Evolutionary conservation across 2,329 filamentous ascomycete genomes (phyloP).

Genomic region (Polychaeton citri): DNA sequence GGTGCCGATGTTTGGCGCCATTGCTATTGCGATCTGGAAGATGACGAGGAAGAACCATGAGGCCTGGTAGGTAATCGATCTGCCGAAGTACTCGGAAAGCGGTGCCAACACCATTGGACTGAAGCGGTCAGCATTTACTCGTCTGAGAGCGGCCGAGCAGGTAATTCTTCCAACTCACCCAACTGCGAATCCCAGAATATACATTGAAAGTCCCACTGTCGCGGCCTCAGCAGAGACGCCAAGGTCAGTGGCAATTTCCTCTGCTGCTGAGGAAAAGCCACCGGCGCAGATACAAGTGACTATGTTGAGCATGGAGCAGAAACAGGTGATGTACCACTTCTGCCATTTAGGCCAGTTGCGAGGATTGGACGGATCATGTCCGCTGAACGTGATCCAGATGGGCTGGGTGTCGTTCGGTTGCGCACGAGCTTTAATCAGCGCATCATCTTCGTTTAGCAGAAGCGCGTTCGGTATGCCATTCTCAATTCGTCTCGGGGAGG

Average conservation of each 20-base stretch:
- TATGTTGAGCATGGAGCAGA: constrained; percentile 54
- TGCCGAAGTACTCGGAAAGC: constrained; percentile 47
- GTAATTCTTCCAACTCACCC: neutral
- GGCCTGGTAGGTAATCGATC: constrained; percentile 23
- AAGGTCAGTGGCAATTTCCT: constrained; percentile 43
- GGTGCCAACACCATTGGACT: constrained; percentile 48
- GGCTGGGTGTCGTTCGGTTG: neutral
- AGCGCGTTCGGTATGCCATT: neutral
- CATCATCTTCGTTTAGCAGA: neutral
- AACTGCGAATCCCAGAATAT: constrained; percentile 46
- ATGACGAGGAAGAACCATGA: constrained; percentile 25
- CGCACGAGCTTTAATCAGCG: neutral
- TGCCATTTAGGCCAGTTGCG: constrained; percentile 41
- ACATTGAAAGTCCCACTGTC: constrained; percentile 51
- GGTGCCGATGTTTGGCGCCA: constrained; percentile 29
- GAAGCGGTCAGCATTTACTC: no score
- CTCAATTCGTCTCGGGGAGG: neutral
- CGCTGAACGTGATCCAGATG: constrained; percentile 47
- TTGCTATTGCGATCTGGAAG: constrained; percentile 30
- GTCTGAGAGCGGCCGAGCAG: no score
- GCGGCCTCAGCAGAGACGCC: constrained; percentile 38
- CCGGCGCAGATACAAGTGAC: constrained; percentile 56
- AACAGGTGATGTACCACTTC: constrained; percentile 53
- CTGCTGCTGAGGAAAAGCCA: constrained; percentile 50
- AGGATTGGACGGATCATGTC: constrained; percentile 53